Percentiles rank a stretch among this genome's conserved stretches.
These are phyloP conservation scores for Stemphylium beticola DNA, from an alignment of 2,329 filamentous ascomycete genomes.

Conservation along the genomic window DNA sequence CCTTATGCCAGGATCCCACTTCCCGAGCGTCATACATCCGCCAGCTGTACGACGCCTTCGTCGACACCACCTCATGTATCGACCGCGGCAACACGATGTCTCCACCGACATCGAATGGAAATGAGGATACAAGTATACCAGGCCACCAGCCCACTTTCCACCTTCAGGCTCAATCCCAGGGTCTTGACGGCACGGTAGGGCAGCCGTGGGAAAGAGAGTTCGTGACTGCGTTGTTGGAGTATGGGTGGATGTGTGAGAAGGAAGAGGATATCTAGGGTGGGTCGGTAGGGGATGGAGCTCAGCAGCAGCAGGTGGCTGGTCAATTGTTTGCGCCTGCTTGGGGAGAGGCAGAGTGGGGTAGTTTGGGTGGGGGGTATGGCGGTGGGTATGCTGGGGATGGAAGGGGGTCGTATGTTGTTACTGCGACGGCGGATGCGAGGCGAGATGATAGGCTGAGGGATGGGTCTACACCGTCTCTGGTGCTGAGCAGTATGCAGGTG, in stretches of 20 bases:
- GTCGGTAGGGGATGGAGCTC: no score
- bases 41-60: constrained; percentile 3
- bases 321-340: no score
- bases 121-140: neutral
- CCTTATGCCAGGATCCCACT: neutral
- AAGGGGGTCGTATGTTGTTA: no score
- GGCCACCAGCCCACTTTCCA: neutral
- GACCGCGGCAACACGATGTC: neutral
- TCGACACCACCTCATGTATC: constrained; percentile 2
- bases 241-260: no score
- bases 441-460: no score
- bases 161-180: neutral
- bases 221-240: neutral
- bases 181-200: neutral
- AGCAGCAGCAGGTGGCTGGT: neutral
- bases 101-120: no score
- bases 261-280: neutral
- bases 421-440: no score
- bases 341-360: neutral
- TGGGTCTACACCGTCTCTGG: no score
- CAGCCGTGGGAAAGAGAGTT: neutral
- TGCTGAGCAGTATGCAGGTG: no score
- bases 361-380: no score
- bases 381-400: no score
- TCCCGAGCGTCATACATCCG: neutral